Evolutionary conservation across 75 land plant genomes (phyloP).

Genomic region (Pinus taeda): DNA sequence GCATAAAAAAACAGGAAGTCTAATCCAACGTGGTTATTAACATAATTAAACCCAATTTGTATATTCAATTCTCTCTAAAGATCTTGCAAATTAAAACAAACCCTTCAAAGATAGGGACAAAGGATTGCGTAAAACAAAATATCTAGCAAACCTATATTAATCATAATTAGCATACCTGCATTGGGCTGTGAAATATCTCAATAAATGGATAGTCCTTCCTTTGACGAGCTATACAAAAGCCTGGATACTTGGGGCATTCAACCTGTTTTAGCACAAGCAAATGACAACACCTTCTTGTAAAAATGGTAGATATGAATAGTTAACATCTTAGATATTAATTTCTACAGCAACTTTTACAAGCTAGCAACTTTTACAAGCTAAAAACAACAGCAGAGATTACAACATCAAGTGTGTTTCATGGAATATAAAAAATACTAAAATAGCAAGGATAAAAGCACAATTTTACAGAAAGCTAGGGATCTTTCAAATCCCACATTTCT

Average conservation of each 20-base stretch:
- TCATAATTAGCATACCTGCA: constrained; percentile 37
- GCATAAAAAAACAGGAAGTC: not conserved
- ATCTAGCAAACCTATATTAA: not conserved
- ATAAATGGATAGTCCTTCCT: constrained; percentile 80
- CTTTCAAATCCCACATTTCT: not conserved
- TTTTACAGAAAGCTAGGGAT: not conserved
- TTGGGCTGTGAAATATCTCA: constrained; percentile 78
- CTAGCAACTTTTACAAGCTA: too few species aligned
- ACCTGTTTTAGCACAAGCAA: constrained; percentile 40
- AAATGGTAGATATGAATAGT: not conserved
- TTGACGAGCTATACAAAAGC: constrained; percentile 75
- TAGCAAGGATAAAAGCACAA: not conserved
- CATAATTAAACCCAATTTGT: not conserved
- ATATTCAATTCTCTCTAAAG: not conserved
- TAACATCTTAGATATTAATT: not conserved
- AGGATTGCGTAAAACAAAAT: not conserved
- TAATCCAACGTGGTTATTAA: not conserved
- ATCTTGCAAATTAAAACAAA: not conserved
- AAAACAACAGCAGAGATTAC: not conserved
- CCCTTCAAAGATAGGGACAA: not conserved
- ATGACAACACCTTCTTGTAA: not conserved
- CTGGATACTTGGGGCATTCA: constrained; percentile 91
- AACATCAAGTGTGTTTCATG: not conserved
- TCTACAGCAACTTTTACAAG: not conserved
- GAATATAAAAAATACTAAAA: not conserved